Evolutionary conservation across 345 rosid species (phyloP).

Genomic region (Eutrema yunnanense): DNA sequence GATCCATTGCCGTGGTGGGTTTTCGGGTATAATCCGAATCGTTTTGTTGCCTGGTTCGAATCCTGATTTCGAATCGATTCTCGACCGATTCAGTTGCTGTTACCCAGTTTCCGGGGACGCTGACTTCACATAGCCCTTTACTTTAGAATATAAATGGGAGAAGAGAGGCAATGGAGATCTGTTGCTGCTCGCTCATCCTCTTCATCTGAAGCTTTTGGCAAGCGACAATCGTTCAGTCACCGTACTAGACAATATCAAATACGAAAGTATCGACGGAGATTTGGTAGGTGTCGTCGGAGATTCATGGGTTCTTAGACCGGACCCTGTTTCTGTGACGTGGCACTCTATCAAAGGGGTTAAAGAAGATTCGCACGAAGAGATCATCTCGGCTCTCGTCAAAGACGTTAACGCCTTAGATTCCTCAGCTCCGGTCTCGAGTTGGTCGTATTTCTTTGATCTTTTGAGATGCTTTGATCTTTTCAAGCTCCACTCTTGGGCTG

Average conservation of each 20-base stretch:
- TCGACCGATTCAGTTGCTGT: conserved; percentile 73
- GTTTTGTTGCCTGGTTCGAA: conserved; percentile 44
- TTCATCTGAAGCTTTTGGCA: conserved; percentile 60
- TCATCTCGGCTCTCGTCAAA: conserved; percentile 50
- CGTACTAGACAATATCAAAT: conserved; percentile 53
- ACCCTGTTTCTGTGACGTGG: conserved; percentile 72
- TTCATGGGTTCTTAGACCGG: conserved; percentile 61
- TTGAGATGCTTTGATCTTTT: conserved; percentile 81
- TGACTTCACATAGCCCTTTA: neutral
- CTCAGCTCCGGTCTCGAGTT: conserved; percentile 36
- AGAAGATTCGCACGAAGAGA: conserved; percentile 45
- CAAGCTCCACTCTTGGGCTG: conserved; percentile 93
- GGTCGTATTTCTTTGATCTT: conserved; percentile 69
- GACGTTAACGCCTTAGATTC: conserved; percentile 60
- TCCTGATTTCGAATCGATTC: conserved; percentile 39
- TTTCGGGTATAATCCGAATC: conserved; percentile 57
- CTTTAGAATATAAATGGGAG: conserved; percentile 67
- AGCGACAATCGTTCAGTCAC: conserved; percentile 29
- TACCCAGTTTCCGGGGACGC: conserved; percentile 80
- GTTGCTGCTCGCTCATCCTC: conserved; percentile 85
- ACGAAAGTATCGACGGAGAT: conserved; percentile 80
- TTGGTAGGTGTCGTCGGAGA: conserved; percentile 79
- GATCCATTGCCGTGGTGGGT: conserved; percentile 39
- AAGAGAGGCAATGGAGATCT: conserved; percentile 83
- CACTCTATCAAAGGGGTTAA: conserved; percentile 62